Evolutionary conservation across 768 basidiomycete genomes (phyloP).

Genomic region (Boletus edulis): DNA sequence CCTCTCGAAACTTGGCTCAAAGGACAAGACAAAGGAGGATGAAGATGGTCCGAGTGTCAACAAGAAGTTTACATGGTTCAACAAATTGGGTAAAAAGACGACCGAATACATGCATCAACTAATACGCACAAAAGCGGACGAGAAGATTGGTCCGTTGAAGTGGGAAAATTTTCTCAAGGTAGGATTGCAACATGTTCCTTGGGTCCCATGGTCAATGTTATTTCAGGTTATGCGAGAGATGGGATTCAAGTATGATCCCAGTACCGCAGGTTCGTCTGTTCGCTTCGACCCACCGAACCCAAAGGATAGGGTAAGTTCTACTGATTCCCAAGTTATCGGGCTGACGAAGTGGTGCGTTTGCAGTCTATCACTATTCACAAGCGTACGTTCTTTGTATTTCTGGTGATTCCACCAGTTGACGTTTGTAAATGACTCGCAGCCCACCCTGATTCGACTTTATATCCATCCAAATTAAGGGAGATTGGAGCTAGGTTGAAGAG

Average conservation of each 20-base stretch:
- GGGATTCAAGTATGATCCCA: constrained; percentile 72
- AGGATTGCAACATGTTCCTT: constrained; percentile 1
- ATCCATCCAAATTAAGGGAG: constrained; percentile 41
- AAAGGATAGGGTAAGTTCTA: constrained; percentile 40
- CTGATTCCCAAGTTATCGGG: neutral
- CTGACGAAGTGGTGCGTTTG: neutral
- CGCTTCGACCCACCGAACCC: constrained; percentile 73
- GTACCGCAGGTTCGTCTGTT: constrained; percentile 80
- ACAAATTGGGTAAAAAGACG: constrained; percentile 58
- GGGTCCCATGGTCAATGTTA: neutral
- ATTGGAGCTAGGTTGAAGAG: constrained; percentile 58
- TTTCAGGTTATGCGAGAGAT: constrained; percentile 71
- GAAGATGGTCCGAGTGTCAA: constrained; percentile 19
- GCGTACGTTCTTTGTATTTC: constrained; percentile 39
- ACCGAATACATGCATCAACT: constrained; percentile 62
- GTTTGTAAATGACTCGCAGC: constrained; percentile 39
- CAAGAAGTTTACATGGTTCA: constrained; percentile 54
- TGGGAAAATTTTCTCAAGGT: constrained; percentile 82
- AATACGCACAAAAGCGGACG: constrained; percentile 52
- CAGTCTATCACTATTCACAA: constrained; percentile 78
- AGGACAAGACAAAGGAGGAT: constrained; percentile 33
- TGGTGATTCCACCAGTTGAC: neutral
- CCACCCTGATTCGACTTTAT: constrained; percentile 69
- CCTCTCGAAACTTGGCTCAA: constrained; percentile 45
- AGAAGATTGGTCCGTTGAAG: constrained; percentile 63